A percentile compares a stretch with the other conserved stretches of the same genome.
Evolutionary conservation across 306 rosid species (phyloP).

Genomic region (Macrotyloma uniflorum): DNA sequence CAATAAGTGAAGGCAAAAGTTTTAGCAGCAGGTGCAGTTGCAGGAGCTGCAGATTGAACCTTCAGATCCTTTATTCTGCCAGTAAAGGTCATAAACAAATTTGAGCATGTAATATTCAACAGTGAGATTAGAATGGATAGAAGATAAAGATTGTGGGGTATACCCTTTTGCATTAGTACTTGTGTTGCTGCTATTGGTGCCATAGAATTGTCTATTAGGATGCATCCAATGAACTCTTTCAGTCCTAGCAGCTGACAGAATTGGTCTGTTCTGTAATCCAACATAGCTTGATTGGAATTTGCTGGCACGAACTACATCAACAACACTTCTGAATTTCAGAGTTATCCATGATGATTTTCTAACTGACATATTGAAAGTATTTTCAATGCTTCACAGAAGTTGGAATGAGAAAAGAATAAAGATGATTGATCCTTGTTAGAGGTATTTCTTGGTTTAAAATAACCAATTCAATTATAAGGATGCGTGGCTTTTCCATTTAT

Average conservation of each 20-base stretch:
- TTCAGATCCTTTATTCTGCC: conserved; percentile 32
- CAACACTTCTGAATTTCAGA: conserved; percentile 42
- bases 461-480: not conserved
- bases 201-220: conserved; percentile 38
- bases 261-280: conserved; percentile 25
- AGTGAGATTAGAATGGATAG: not conserved
- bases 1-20: conserved; percentile 27
- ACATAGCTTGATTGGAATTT: conserved; percentile 29
- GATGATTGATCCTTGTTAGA: not conserved
- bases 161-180: conserved; percentile 44
- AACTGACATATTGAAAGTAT: conserved; percentile 36
- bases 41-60: conserved; percentile 29
- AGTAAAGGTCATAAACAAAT: not conserved
- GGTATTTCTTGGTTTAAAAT: not conserved
- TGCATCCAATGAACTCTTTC: conserved; percentile 27
- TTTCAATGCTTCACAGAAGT: conserved; percentile 18
- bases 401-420: not conserved
- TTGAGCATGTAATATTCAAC: conserved; percentile 12
- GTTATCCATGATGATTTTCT: conserved; percentile 37
- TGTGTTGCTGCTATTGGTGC: conserved; percentile 37
- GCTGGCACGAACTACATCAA: conserved; percentile 29
- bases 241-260: conserved; percentile 1
- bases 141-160: not conserved
- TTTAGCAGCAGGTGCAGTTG: conserved; percentile 36
- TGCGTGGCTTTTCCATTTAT: not conserved